Conservation (phyloP, 225 moss, liverwort and hornwort species). For the Pseudoscleropodium purum region DNA sequence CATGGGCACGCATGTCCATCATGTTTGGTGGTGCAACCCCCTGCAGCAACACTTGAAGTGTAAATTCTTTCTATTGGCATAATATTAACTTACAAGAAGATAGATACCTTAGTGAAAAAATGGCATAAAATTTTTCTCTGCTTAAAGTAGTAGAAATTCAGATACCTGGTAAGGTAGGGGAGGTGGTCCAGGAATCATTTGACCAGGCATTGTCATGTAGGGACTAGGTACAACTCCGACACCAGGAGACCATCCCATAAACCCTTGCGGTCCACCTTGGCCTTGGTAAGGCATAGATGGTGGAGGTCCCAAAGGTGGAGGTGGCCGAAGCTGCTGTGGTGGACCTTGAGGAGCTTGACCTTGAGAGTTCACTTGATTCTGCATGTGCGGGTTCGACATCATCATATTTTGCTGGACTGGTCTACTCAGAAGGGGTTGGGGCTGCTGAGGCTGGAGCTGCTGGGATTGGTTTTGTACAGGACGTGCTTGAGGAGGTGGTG, state of each 20-base stretch:
- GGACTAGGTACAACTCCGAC: constrained; percentile 41
- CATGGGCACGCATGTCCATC: constrained; percentile 65
- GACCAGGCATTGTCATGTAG: constrained; percentile 45
- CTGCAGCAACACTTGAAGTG: constrained; percentile 24
- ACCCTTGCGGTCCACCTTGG: constrained; percentile 40
- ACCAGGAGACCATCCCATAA: constrained; percentile 28
- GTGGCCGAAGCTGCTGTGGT: constrained; percentile 55
- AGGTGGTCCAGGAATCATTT: constrained; percentile 48
- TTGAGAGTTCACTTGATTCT: constrained; percentile 34
- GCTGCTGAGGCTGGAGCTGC: constrained; percentile 29
- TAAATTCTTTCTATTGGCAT: background rate
- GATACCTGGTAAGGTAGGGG: constrained; percentile 43
- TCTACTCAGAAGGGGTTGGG: constrained; percentile 33
- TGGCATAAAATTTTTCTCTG: background rate
- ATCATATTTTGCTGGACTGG: constrained; percentile 43
- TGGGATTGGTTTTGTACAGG: constrained; percentile 39
- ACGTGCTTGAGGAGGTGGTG: constrained; percentile 50
- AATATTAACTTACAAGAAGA: background rate
- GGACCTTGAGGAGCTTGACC: constrained; percentile 53
- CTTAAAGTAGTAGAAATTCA: background rate
- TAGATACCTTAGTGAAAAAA: background rate
- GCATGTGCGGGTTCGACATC: constrained; percentile 44
- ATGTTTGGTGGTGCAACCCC: constrained; percentile 52
- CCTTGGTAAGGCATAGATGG: constrained; percentile 36
- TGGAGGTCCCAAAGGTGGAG: constrained; percentile 60